Evolutionary conservation across 495 filamentous ascomycete species (phyloP).

Genomic region (Annulohypoxylon moriforme): DNA sequence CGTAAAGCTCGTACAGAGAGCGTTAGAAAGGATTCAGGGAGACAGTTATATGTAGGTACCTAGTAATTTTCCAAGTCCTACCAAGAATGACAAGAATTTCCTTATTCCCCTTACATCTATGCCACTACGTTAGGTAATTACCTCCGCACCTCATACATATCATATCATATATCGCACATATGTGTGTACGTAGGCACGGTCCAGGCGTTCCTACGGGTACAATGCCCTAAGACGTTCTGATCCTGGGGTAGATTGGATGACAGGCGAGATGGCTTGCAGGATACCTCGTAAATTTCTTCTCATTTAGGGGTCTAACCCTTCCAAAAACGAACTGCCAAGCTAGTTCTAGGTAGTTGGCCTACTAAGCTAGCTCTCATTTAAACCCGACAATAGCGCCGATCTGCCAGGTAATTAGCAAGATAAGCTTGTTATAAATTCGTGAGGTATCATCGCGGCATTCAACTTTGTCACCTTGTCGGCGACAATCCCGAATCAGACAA

Average conservation of each 20-base stretch:
- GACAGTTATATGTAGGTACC: not conserved
- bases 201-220: constrained; percentile 24
- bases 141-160: constrained; percentile 23
- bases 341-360: constrained; percentile 17
- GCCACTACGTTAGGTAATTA: constrained; percentile 13
- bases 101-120: constrained; percentile 4
- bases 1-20: constrained; percentile 6
- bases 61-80: not conserved
- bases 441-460: constrained; percentile 8
- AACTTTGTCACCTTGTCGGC: constrained; percentile 1
- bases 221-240: constrained; percentile 16
- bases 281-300: constrained; percentile 29
- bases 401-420: constrained; percentile 29
- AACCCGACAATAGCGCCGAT: constrained; percentile 39
- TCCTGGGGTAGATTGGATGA: constrained; percentile 30
- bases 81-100: not conserved
- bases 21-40: not conserved
- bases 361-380: constrained; percentile 20
- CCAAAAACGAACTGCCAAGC: constrained; percentile 26
- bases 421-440: constrained; percentile 20
- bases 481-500: constrained; percentile 10
- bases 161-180: not conserved
- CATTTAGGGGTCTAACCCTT: constrained; percentile 25
- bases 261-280: constrained; percentile 24
- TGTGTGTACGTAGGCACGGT: constrained; percentile 17